Conservation (phyloP, 495 filamentous ascomycete genomes). For the Talaromyces stipitatus region DNA sequence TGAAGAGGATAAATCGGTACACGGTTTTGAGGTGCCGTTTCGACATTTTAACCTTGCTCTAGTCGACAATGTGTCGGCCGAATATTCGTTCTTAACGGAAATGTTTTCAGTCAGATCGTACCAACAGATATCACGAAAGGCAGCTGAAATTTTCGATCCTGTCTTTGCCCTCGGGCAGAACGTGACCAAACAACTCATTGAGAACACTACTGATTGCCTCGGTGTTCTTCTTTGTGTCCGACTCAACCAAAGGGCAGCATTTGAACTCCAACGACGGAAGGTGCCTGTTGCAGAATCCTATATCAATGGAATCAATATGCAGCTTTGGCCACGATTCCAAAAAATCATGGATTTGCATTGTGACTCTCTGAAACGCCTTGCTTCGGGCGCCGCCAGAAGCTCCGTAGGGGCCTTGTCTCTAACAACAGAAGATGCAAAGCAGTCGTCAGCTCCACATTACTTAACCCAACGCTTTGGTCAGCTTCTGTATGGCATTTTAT, state of each 20-base stretch:
- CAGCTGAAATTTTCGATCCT: constrained; percentile 74
- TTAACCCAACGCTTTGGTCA: constrained; percentile 90
- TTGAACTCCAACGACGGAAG: constrained; percentile 85
- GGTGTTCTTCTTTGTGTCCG: constrained; percentile 87
- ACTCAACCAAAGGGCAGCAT: constrained; percentile 85
- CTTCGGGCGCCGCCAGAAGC: constrained; percentile 43
- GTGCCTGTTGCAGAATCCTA: constrained; percentile 84
- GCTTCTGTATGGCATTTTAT: constrained; percentile 75
- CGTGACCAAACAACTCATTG: constrained; percentile 69
- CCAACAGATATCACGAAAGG: constrained; percentile 53
- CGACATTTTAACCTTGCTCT: constrained; percentile 90
- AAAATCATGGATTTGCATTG: constrained; percentile 87
- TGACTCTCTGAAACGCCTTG: constrained; percentile 65
- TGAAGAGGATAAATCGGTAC: constrained; percentile 76
- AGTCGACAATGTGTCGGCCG: constrained; percentile 87
- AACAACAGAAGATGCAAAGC: constrained; percentile 49
- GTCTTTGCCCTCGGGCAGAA: constrained; percentile 73
- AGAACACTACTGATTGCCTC: constrained; percentile 71
- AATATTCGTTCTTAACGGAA: constrained; percentile 85
- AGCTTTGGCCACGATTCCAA: constrained; percentile 93
- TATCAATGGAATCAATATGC: constrained; percentile 91
- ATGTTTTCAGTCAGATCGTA: constrained; percentile 70
- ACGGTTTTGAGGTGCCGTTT: constrained; percentile 86
- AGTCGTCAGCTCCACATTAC: constrained; percentile 81
- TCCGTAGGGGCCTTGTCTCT: constrained; percentile 48